Evolutionary conservation across 2,329 filamentous ascomycete species (phyloP), one percentile per base, ranked within the genome.

Genomic region (Grosmannia serpens): DNA sequence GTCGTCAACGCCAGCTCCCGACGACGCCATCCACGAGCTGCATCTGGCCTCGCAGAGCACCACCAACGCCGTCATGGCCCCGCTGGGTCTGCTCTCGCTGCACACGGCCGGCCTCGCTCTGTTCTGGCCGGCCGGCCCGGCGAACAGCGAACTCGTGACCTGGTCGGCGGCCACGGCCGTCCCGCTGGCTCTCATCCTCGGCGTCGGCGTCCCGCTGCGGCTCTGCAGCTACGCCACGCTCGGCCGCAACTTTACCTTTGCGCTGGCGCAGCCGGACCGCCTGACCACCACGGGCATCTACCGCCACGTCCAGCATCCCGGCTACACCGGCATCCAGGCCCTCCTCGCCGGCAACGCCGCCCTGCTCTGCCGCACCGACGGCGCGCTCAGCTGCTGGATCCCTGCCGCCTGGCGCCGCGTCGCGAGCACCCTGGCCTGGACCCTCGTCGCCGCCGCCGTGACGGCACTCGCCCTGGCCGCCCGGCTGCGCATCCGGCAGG

Each of bases 211-310:
- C 15, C 51, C 56, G 27, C 56, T 58, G 38, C 56, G 56, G 5
- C 51, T 58, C 3, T n/a, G 26, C 41, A 41, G 50, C 38, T 58
- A 54, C 31, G 51, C 41, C 26, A 13, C 27, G 3, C 56, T 58
- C 13, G 56, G 56, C 29, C 27, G 31, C 41, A 53, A 27, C 31
- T 58, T 58, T 29, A 54, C 56, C 15, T 58, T 58, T 58, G 27
- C n/a, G 17, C 41, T 58, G 5, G 38, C 56, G 17, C 15, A 26
- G 41, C 56, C 56, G 15, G 41, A 49, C 15, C 50, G 51, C 9
- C 56, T 58, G 38, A 47, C 20, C 20, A 58, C 51, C 11, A 54
- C 51, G 2, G 56, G 56, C 22, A 15, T 54, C 29, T 58, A 58
- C 31, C 26, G 27, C 38, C 35, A 47, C n/a, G 29, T 58, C n/a